These are phyloP conservation scores for Candida suzukii DNA, from an alignment of 805 yeast genomes.

Conservation along the genomic window DNA sequence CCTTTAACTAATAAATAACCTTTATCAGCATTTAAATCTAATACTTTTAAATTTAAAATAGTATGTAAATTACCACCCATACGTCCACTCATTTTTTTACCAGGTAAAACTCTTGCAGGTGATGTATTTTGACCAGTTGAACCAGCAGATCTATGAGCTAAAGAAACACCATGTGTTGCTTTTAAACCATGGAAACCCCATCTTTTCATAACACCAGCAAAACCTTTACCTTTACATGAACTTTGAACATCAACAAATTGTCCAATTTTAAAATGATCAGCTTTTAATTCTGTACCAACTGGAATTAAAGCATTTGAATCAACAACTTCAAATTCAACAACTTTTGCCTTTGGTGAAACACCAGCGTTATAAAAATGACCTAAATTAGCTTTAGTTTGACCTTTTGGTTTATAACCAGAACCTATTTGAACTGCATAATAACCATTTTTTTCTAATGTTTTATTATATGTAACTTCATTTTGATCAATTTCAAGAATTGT, in stretches of 20 bases:
- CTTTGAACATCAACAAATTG: slow-evolving; percentile 79
- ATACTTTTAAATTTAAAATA: slow-evolving; percentile 64
- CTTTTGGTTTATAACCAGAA: slow-evolving; percentile 61
- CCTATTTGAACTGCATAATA: slow-evolving; percentile 86
- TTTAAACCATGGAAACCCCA: slow-evolving; percentile 82
- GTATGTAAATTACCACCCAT: slow-evolving; percentile 81
- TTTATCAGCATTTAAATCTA: slow-evolving; percentile 73
- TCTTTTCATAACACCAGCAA: slow-evolving; percentile 97
- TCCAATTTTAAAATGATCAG: slow-evolving; percentile 79
- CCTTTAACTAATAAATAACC: slow-evolving; percentile 86
- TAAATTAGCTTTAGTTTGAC: slow-evolving; percentile 56
- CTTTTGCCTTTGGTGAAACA: slow-evolving; percentile 74
- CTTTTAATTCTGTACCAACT: slow-evolving; percentile 69
- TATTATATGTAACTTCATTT: slow-evolving; percentile 75
- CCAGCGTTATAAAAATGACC: slow-evolving; percentile 75
- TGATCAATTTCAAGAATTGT: slow-evolving; percentile 85
- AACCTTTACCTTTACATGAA: slow-evolving; percentile 88
- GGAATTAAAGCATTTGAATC: slow-evolving; percentile 60
- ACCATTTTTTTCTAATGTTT: slow-evolving; percentile 68
- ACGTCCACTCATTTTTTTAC: slow-evolving; percentile 97
- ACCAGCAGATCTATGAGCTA: slow-evolving; percentile 93
- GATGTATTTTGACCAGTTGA: slow-evolving; percentile 93
- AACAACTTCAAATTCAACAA: slow-evolving; percentile 76
- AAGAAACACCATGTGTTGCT: slow-evolving; percentile 94
- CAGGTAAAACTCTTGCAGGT: slow-evolving; percentile 95